These are phyloP conservation scores for Ricinus communis DNA, from an alignment of 345 rosid species.

Conservation along the genomic window DNA sequence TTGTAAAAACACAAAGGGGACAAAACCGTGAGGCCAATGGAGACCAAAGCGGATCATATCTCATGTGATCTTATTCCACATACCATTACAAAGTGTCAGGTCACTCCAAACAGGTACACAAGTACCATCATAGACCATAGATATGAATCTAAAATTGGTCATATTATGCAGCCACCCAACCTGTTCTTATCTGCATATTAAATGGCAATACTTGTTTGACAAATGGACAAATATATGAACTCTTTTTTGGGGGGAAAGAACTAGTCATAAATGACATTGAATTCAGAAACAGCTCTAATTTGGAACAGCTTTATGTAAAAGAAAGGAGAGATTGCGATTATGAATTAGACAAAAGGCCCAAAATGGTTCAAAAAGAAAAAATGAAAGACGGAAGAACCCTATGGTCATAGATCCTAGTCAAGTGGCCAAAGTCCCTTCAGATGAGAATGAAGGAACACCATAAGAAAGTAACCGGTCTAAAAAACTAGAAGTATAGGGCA, in stretches of 20 bases:
- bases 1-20: not conserved
- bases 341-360: not conserved
- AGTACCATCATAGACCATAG: not conserved
- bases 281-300: not conserved
- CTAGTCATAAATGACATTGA: not conserved
- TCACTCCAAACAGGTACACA: not conserved
- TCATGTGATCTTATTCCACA: too few relatives aligned
- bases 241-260: not conserved
- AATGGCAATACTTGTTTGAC: not conserved
- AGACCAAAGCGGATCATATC: too few relatives aligned
- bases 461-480: slow-evolving; percentile 14
- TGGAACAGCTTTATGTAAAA: not conserved
- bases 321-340: not conserved
- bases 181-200: not conserved
- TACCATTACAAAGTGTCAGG: too few relatives aligned
- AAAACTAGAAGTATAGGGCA: slow-evolving; percentile 8
- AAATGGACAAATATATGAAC: not conserved
- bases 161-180: not conserved
- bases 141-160: not conserved
- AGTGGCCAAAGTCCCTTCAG: slow-evolving; percentile 18
- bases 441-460: slow-evolving; percentile 2
- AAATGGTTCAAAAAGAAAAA: not conserved
- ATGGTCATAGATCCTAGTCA: slow-evolving; percentile 9
- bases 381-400: not conserved
- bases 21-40: too few relatives aligned